Conservation (phyloP, 805 yeast genomes). For the Hyphopichia homilentoma region DNA sequence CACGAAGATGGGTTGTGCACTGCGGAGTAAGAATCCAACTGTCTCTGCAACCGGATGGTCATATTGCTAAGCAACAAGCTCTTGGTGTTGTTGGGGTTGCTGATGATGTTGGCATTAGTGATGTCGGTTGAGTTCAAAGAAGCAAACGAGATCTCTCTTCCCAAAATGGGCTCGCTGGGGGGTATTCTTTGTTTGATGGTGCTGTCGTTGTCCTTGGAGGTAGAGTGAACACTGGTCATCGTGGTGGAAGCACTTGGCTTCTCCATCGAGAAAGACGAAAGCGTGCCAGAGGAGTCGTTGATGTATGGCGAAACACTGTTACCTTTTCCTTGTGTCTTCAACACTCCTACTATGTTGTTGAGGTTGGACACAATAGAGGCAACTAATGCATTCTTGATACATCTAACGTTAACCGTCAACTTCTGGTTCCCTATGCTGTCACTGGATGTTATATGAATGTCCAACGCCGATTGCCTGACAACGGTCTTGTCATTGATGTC, state of each 20-base stretch:
- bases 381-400: slow-evolving; percentile 23
- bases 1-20: slow-evolving; percentile 38
- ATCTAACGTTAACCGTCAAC: slow-evolving; percentile 30
- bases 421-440: slow-evolving; percentile 29
- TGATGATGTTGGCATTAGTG: slow-evolving; percentile 15
- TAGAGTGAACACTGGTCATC: slow-evolving; percentile 15
- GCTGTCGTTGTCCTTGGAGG: slow-evolving; percentile 3
- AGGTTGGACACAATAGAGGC: slow-evolving; percentile 22
- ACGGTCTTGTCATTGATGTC: slow-evolving; percentile 23
- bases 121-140: slow-evolving; percentile 19
- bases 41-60: slow-evolving; percentile 37
- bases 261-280: slow-evolving; percentile 39
- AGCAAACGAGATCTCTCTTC: slow-evolving; percentile 13
- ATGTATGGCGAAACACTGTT: slow-evolving; percentile 1
- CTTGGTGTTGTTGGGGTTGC: slow-evolving; percentile 21
- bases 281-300: slow-evolving; percentile 22
- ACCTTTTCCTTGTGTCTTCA: slow-evolving; percentile 7
- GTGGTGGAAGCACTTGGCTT: slow-evolving; percentile 22
- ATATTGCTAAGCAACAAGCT: slow-evolving; percentile 23
- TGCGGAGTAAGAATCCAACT: slow-evolving; percentile 23
- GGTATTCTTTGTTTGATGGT: slow-evolving; percentile 3
- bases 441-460: slow-evolving; percentile 29
- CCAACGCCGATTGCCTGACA: slow-evolving; percentile 32
- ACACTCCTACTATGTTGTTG: slow-evolving; percentile 24
- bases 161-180: neutral